A percentile compares a stretch with the other conserved stretches of the same genome.
Conservation (phyloP, 192 early-diverging fungal species). For the Linnemannia schmuckeri region DNA sequence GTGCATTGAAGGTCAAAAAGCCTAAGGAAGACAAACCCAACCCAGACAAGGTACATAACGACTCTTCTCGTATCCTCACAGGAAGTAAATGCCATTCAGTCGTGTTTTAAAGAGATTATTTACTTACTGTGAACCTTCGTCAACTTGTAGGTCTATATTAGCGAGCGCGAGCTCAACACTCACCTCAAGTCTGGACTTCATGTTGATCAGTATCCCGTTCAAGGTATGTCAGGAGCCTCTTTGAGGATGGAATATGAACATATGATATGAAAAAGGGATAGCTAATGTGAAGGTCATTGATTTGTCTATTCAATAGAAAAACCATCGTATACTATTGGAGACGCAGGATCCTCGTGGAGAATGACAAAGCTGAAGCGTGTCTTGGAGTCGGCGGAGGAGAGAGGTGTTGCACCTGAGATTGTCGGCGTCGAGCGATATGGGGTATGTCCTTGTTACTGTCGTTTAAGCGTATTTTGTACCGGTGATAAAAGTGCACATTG, state of each 20-base stretch:
- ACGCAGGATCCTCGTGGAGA: conserved; percentile 77
- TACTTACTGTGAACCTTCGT: neutral
- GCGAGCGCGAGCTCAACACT: conserved; percentile 59
- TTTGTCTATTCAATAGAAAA: conserved; percentile 38
- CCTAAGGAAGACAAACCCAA: conserved; percentile 57
- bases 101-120: neutral
- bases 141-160: conserved; percentile 50
- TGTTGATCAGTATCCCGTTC: conserved; percentile 53
- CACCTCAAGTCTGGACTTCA: conserved; percentile 57
- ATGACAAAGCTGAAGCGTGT: conserved; percentile 84
- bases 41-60: conserved; percentile 54
- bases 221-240: conserved; percentile 2
- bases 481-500: neutral
- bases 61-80: neutral
- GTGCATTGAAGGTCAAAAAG: conserved; percentile 50
- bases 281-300: neutral
- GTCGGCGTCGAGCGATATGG: conserved; percentile 82
- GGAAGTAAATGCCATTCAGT: neutral
- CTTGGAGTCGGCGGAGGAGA: conserved; percentile 77
- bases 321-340: conserved; percentile 60
- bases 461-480: neutral
- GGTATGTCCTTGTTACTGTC: conserved; percentile 45
- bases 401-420: conserved; percentile 69
- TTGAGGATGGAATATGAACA: neutral
- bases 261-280: neutral